phyloP scores from a whole-genome alignment of 495 filamentous ascomycete genomes.

The Aspergillus kassunensis region DNA sequence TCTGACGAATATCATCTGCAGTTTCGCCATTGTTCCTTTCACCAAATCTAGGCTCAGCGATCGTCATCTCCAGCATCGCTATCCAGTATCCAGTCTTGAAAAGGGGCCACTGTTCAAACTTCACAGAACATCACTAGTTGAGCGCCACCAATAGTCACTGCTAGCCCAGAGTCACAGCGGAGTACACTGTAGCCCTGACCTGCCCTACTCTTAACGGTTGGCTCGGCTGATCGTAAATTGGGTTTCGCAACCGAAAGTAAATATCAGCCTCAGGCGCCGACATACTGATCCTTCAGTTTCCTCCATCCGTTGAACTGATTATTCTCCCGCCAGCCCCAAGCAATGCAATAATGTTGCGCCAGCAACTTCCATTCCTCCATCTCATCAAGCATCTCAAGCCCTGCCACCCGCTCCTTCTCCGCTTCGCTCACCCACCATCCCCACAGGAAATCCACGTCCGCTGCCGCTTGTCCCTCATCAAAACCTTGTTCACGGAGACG shows the following conservation, averaged over 20 bases:
- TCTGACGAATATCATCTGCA: too few species aligned
- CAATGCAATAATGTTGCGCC: conserved; percentile 84
- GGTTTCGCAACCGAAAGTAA: not conserved
- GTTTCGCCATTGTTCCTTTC: not conserved
- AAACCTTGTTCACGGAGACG: conserved; percentile 64
- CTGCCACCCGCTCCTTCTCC: conserved; percentile 79
- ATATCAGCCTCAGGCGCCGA: conserved; percentile 5
- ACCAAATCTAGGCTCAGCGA: conserved; percentile 2
- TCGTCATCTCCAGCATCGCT: not conserved
- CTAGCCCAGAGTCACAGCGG: not conserved
- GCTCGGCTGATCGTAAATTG: not conserved
- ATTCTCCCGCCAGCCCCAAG: conserved; percentile 71
- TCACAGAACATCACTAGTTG: not conserved
- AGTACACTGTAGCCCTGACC: not conserved
- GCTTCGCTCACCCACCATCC: conserved; percentile 60
- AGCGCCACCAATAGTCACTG: conserved; percentile 3
- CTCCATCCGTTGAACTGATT: conserved; percentile 41
- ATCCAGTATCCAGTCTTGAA: not conserved
- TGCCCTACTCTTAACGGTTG: not conserved
- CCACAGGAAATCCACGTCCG: conserved; percentile 74
- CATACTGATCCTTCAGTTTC: conserved; percentile 25
- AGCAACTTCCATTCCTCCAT: conserved; percentile 91
- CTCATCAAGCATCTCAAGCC: conserved; percentile 87
- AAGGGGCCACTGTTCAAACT: conserved; percentile 3
- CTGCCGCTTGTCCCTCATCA: conserved; percentile 47